Base-by-base conservation (phyloP, 2,329 filamentous ascomycete species). In the Penicillium sp. region DNA sequence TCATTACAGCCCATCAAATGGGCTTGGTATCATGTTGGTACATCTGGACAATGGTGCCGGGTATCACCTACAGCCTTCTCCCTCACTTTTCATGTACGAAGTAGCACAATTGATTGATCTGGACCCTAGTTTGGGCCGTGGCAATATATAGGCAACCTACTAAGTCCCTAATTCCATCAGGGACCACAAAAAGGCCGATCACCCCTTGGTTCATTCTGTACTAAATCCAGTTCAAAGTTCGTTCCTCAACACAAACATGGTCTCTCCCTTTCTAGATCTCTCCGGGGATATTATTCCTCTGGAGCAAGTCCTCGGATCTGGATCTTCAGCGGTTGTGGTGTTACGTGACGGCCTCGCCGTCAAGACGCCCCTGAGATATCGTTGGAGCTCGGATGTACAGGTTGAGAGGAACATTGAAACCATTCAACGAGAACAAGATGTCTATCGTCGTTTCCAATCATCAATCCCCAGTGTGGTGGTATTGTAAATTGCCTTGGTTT, bases 381-480 rank as follows among this genome's bases (percentile, higher is more conserved):
- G 11, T 21, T 57, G 52, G 39, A 61, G 54, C 47, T 49, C 44
- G 10, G 48, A 62, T 27, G 7, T 36, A 21, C 54, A 64, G 18
- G 53, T 59, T 39, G 18, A 60, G 39, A 6, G 49, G 34, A 63
- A 62, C 36, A 52, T 56, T 8, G 40, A 56, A 40, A 46, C 51
- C 11, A 56, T 64, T 38, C 43, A 38, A 40, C 52, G 49, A 10
- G 62, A 64, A 43, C 62, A 61, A 53, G 48, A 51, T 43, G 46
- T 61, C 16, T 62, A 61, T 51, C 55, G 50, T 43, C 52, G 57
- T 29, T 44, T 62, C 13, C 34, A 36, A 36, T 11, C 34, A n/a
- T 36, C 13, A 14, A 36, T 13, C 5, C 9, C 13, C 9, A 36
- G 14, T 14, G 34, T 18, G 36, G 14, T 34, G 60, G 57, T 34